Evolutionary conservation across 768 basidiomycete species (phyloP), one percentile per base, ranked within the genome.

Genomic region (Leucocoprinus sp.): DNA sequence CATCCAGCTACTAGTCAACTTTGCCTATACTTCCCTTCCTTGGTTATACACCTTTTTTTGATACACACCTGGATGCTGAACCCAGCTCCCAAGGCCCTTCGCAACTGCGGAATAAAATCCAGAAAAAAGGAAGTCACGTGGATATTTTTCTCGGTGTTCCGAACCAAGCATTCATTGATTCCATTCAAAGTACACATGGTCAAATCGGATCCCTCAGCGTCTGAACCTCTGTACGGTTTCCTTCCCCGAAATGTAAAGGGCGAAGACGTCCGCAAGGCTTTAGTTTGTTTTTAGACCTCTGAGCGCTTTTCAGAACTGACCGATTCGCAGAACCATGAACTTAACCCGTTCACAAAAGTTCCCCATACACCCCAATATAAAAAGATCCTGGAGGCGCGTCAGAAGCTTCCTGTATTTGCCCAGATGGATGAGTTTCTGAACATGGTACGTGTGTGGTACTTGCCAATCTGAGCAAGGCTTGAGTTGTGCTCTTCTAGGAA

Each of bases 351-450:
- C 68, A 96, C 88, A 4, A 84, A 84, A 48, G 63, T 60, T 49
- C 85, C 89, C 0, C 84, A 83, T 60, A 78, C 89, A 0, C 58
- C 75, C 2, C 76, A 83, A 51, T 98, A 96, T 70, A 79, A 69
- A 63, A 91, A 87, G 66, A 93, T 98, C 47, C 62, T 98, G 18
- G 82, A 83, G 56, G 64, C 72, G 8, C 79, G 96, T 47, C 91
- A 83, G 69, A 87, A 88, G 59, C 70, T 99, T 17, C 95, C 96
- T 0, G 93, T 99, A 0, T 96, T 75, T 55, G 65, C 81, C 2
- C 89, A 95, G 64, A 95, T 97, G 93, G 75, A 83, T 47, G 88
- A 93, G 37, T 98, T 99, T 62, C 78, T 83, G 57, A 74, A 84
- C 54, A 84, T 93, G 68, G 90, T 89, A 65, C 67, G 88, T 74